Percentiles rank a stretch among this genome's conserved stretches.
Conservation (phyloP, 2,329 filamentous ascomycete species). For the Fusarium siculi region DNA sequence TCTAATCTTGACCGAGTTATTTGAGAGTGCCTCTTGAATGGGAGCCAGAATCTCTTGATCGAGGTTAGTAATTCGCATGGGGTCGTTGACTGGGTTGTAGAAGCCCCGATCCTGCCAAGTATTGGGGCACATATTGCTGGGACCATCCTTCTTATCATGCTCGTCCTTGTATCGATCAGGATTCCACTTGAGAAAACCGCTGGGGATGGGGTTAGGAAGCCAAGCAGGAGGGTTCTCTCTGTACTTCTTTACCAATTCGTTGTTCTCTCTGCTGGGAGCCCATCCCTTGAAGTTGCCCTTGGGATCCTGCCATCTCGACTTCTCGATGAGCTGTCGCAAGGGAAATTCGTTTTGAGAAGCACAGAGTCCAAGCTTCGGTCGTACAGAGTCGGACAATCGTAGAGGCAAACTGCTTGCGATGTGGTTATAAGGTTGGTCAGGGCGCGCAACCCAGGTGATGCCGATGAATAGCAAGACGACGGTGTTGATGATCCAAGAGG, state of each 20-base stretch:
- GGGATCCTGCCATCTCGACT: slow-evolving; percentile 39
- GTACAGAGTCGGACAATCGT: slow-evolving; percentile 41
- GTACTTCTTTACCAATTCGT: slow-evolving; percentile 38
- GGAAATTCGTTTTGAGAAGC: slow-evolving; percentile 42
- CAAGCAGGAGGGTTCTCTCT: slow-evolving; percentile 41
- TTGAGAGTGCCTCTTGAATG: slow-evolving; percentile 40
- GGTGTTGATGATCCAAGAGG: slow-evolving; percentile 21
- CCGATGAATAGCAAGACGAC: slow-evolving; percentile 33
- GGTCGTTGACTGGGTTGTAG: slow-evolving; percentile 53
- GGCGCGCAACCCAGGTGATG: slow-evolving; percentile 38
- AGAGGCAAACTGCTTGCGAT: slow-evolving; percentile 47
- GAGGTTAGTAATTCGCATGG: slow-evolving; percentile 54
- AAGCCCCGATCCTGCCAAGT: slow-evolving; percentile 28
- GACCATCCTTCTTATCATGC: slow-evolving; percentile 38
- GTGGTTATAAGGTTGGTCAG: slow-evolving; percentile 44
- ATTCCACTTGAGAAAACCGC: slow-evolving; percentile 46
- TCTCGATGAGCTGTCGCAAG: slow-evolving; percentile 41
- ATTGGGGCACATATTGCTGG: slow-evolving; percentile 22
- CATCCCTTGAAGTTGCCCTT: slow-evolving; percentile 48
- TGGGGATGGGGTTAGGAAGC: slow-evolving; percentile 41
- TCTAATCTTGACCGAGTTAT: slow-evolving; percentile 51
- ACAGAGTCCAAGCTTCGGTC: slow-evolving; percentile 36
- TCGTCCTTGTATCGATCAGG: slow-evolving; percentile 27
- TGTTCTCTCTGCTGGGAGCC: slow-evolving; percentile 44
- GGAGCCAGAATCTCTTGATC: slow-evolving; percentile 45